These are phyloP conservation scores for Kodamaea lidongshanica DNA, from an alignment of 805 yeast species.

Conservation along the genomic window DNA sequence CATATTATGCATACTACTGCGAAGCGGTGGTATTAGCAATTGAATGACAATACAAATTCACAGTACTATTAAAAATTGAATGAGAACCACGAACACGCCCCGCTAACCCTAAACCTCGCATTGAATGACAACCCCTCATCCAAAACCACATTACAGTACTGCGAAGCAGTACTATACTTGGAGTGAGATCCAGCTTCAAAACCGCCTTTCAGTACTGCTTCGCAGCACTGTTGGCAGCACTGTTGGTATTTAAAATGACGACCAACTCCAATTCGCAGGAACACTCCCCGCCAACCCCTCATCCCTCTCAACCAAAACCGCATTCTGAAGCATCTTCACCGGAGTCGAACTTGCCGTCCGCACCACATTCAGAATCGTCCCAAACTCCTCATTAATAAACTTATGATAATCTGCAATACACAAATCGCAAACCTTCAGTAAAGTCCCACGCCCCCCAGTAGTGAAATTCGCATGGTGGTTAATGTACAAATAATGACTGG, in stretches of 20 bases:
- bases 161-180: no score
- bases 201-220: no score
- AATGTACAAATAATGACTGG: constrained; percentile 49
- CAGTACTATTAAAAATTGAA: no score
- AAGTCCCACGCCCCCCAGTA: constrained; percentile 60
- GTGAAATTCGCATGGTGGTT: constrained; percentile 56
- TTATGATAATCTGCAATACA: constrained; percentile 60
- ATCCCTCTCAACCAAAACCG: constrained; percentile 3
- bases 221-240: no score
- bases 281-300: constrained; percentile 42
- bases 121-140: no score
- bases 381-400: constrained; percentile 38
- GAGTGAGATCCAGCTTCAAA: no score
- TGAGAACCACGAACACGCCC: no score
- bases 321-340: constrained; percentile 1
- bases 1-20: no score
- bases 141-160: no score
- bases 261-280: constrained; percentile 80
- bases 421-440: constrained; percentile 63
- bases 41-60: no score
- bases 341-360: constrained; percentile 1
- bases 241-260: constrained; percentile 59
- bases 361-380: constrained; percentile 13
- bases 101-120: no score
- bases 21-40: no score